Percentiles rank a stretch among this genome's conserved stretches.
Conservation (phyloP, 2,329 filamentous ascomycete species). For the Colletotrichum sp. region DNA sequence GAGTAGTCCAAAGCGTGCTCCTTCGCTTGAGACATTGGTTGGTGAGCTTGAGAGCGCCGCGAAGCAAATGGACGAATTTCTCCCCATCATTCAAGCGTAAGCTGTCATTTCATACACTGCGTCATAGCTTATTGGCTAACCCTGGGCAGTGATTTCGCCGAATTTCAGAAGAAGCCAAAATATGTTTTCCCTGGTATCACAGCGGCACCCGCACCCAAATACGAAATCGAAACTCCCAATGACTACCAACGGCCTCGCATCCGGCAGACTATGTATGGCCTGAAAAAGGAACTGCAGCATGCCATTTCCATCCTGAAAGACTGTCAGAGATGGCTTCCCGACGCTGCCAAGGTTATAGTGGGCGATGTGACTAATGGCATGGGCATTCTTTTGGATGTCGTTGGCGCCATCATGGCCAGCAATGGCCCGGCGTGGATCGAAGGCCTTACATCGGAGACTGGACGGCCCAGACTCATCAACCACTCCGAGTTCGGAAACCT, state of each 20-base stretch:
- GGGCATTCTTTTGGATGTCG: conserved; percentile 17
- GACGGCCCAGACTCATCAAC: conserved; percentile 15
- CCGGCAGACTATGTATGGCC: conserved; percentile 24
- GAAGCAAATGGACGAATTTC: conserved; percentile 23
- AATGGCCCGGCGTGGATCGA: conserved; percentile 28
- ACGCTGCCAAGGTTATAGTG: neutral
- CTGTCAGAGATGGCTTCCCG: neutral
- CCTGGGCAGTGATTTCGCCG: conserved; percentile 21
- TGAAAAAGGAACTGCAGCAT: conserved; percentile 27
- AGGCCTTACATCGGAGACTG: neutral
- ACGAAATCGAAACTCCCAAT: neutral
- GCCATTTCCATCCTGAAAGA: conserved; percentile 19
- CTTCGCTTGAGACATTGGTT: neutral
- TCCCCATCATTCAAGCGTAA: conserved; percentile 25
- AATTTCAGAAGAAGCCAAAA: conserved; percentile 17
- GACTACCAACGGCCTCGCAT: conserved; percentile 8
- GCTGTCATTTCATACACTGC: neutral
- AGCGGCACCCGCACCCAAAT: neutral
- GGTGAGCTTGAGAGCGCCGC: conserved; percentile 7
- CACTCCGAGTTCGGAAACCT: conserved; percentile 26
- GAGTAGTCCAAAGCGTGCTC: neutral
- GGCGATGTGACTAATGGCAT: conserved; percentile 3
- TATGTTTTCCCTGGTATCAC: neutral
- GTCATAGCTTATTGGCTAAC: neutral
- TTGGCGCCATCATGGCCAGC: conserved; percentile 26